Evolutionary conservation across 2,329 filamentous ascomycete species (phyloP), one percentile per base, ranked within the genome.

Genomic region (Neurospora sp.): DNA sequence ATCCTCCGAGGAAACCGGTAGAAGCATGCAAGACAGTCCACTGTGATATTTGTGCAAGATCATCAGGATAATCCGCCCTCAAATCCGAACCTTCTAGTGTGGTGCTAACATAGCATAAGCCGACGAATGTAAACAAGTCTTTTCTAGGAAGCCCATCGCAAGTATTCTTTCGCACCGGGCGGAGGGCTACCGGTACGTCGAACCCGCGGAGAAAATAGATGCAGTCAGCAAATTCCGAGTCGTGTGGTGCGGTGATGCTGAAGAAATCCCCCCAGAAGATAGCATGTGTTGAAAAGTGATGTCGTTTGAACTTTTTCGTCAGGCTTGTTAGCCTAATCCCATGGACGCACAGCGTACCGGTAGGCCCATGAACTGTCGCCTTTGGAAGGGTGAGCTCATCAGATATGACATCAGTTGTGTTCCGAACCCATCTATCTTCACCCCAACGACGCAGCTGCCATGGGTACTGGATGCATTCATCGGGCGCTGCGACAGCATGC

Each of bases 151-250:
- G 15, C 15, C 52, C 28, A 62, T 62, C 3, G 23, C 12, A 8
- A 8, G 52, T 17, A 8, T 17, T 62, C 28, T 62, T 62, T 36
- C 39, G 40, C n/a, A 39, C 6, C 4, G 39, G 67, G 17, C 69
- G 71, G 41, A 72, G 71, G 39, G 69, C 66, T 4, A 70, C 66
- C 12, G 68, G 69, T 17, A 28, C 12, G 41, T 71, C 62, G 15
- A 72, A 36, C 4, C 71, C 69, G 12, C 70, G 66, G 15, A 72
- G 68, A 3, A 71, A 70, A 41, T 39, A 72, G 6, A 72, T 67
- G 6, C 40, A 66, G 38, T 68, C 66, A 12, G 36, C 52, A n/a
- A 11, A 36, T 12, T 43, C 6, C 8, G 57, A 43, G 19, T 43
- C 62, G 10, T 41, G 43, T 38, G 62, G 52, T 38, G n/a, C 70